Percentiles rank a stretch among this genome's conserved stretches.
Evolutionary conservation across 495 filamentous ascomycete genomes (phyloP).

Genomic region (Tuber melanosporum): DNA sequence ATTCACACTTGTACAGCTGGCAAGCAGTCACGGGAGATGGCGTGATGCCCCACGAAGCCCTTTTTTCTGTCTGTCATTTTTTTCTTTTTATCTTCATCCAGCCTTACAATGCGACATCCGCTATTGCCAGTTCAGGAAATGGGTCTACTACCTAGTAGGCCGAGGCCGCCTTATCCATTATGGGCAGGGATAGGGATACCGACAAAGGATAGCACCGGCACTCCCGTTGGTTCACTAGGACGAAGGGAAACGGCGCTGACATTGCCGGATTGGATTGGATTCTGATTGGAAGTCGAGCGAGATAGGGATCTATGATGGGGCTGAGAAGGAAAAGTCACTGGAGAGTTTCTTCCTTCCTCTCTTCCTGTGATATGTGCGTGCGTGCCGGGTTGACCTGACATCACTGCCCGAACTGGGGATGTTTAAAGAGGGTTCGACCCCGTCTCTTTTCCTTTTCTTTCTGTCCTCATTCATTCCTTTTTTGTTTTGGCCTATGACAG

Average conservation of each 20-base stretch:
- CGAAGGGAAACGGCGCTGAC: not conserved
- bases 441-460: not conserved
- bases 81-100: not conserved
- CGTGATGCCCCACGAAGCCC: not conserved
- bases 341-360: not conserved
- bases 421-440: not conserved
- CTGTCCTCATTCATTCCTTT: not conserved
- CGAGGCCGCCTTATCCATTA: not conserved
- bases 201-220: not conserved
- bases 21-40: not conserved
- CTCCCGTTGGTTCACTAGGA: not conserved
- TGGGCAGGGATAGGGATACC: not conserved
- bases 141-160: not conserved
- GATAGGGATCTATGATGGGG: not conserved
- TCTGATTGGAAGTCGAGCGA: not conserved
- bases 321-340: not conserved
- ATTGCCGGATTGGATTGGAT: not conserved
- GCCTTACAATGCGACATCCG: not conserved
- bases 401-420: not conserved
- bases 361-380: not conserved
- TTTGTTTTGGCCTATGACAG: not conserved
- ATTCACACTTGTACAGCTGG: not conserved
- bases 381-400: not conserved
- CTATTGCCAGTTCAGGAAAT: not conserved
- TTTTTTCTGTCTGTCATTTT: not conserved